phyloP scores from a whole-genome alignment of 2,329 filamentous ascomycete species.

The Fusarium phyllophilum region DNA sequence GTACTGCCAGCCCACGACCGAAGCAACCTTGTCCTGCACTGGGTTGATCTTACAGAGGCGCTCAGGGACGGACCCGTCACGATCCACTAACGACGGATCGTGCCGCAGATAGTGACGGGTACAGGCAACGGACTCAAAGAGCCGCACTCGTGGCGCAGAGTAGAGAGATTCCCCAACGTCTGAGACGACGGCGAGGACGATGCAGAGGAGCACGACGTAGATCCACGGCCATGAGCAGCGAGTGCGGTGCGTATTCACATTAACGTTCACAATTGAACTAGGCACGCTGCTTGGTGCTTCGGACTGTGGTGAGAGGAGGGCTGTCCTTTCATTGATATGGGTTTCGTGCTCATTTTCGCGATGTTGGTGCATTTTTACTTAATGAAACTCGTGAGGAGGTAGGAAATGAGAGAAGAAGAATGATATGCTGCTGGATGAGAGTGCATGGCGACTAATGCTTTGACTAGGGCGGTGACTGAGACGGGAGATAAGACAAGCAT shows the following conservation, averaged over 20 bases:
- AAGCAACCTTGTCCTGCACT: conserved; percentile 1
- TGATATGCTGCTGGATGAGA: neutral
- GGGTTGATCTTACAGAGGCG: neutral
- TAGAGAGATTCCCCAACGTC: conserved; percentile 1
- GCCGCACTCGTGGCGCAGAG: conserved; percentile 4
- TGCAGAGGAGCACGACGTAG: neutral
- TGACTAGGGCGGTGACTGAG: neutral
- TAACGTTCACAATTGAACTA: neutral
- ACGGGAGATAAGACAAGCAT: neutral
- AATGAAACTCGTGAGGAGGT: neutral
- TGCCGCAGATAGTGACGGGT: conserved; percentile 4
- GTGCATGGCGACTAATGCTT: neutral
- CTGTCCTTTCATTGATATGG: neutral
- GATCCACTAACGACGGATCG: conserved; percentile 5
- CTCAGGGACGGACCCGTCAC: neutral
- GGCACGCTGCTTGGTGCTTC: neutral
- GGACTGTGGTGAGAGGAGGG: neutral
- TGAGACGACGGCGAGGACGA: neutral
- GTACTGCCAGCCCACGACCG: conserved; percentile 3
- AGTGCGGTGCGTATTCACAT: neutral
- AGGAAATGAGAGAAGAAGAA: neutral
- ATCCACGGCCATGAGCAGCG: conserved; percentile 9
- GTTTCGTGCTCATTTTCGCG: neutral
- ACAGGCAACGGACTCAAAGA: conserved; percentile 4
- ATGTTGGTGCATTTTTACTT: neutral